phyloP scores from a whole-genome alignment of 805 yeast genomes.

The Candida caryicola region DNA sequence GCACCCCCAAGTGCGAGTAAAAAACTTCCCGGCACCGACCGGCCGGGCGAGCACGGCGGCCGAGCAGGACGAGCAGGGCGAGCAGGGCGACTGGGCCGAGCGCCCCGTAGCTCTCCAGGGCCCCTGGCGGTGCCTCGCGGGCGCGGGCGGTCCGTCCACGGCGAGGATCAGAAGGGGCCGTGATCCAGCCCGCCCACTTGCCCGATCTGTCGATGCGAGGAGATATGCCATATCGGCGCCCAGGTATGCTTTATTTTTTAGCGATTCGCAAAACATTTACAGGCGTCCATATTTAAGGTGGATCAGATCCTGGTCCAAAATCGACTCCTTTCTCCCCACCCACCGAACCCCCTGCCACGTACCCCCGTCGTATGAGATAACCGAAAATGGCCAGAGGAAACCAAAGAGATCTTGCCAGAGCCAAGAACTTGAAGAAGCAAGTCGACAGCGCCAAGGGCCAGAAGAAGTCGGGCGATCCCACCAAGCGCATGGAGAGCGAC shows the following conservation, averaged over 20 bases:
- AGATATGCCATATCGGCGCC: neutral
- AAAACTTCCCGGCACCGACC: too few relatives aligned
- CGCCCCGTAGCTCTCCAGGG: too few relatives aligned
- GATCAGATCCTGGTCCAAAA: neutral
- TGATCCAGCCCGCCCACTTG: too few relatives aligned
- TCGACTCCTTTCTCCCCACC: neutral
- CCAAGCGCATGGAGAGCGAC: conserved; percentile 80
- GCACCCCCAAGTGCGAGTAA: too few relatives aligned
- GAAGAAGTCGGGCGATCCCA: conserved; percentile 81
- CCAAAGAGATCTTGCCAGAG: conserved; percentile 92
- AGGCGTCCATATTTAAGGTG: neutral
- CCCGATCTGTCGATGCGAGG: neutral
- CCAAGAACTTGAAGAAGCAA: conserved; percentile 79
- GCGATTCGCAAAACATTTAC: neutral
- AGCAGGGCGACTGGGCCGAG: too few relatives aligned
- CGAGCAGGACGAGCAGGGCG: too few relatives aligned
- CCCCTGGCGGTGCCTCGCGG: too few relatives aligned
- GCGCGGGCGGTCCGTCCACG: too few relatives aligned
- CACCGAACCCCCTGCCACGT: too few relatives aligned
- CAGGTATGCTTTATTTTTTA: too few relatives aligned
- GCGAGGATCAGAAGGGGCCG: too few relatives aligned
- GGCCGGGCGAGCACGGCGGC: too few relatives aligned
- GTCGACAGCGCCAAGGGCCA: conserved; percentile 53
- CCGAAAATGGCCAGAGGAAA: conserved; percentile 86
- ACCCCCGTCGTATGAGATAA: neutral